These are phyloP conservation scores for Cryptococcus hybrid DNA, from an alignment of 1,284 basidiomycete genomes.

Conservation along the genomic window DNA sequence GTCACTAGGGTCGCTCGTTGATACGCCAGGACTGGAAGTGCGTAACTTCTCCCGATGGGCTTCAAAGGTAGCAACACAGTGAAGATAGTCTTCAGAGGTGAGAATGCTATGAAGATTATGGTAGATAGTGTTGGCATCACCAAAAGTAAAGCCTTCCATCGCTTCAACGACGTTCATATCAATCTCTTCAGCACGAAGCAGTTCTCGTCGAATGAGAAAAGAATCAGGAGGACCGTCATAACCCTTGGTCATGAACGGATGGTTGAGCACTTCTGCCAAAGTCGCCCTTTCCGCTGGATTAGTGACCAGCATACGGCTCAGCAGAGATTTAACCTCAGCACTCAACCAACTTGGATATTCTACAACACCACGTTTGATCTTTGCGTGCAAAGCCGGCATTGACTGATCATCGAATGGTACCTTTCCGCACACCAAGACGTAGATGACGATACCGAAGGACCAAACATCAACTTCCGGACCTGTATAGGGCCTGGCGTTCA, in stretches of 20 bases:
- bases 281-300: conserved; percentile 83
- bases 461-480: conserved; percentile 98
- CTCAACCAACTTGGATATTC: conserved; percentile 98
- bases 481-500: conserved; percentile 95
- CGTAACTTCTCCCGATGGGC: conserved; percentile 57
- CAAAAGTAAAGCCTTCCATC: conserved; percentile 98
- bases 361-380: conserved; percentile 96
- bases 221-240: conserved; percentile 75
- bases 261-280: conserved; percentile 80
- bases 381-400: conserved; percentile 98
- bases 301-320: conserved; percentile 94
- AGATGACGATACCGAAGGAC: conserved; percentile 98
- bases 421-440: conserved; percentile 96
- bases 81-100: conserved; percentile 72
- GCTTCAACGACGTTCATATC: conserved; percentile 81
- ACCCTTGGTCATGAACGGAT: conserved; percentile 94
- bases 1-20: conserved; percentile 25
- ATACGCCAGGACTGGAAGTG: conserved; percentile 23
- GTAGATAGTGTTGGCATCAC: conserved; percentile 81
- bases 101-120: conserved; percentile 69
- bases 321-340: conserved; percentile 89
- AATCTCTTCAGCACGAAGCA: conserved; percentile 80
- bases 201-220: conserved; percentile 84
- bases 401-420: conserved; percentile 99
- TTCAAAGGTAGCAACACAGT: conserved; percentile 75